A percentile compares a stretch with the other conserved stretches of the same genome.
Conservation (phyloP, 345 rosid genomes). For the Barbarea vulgaris region DNA sequence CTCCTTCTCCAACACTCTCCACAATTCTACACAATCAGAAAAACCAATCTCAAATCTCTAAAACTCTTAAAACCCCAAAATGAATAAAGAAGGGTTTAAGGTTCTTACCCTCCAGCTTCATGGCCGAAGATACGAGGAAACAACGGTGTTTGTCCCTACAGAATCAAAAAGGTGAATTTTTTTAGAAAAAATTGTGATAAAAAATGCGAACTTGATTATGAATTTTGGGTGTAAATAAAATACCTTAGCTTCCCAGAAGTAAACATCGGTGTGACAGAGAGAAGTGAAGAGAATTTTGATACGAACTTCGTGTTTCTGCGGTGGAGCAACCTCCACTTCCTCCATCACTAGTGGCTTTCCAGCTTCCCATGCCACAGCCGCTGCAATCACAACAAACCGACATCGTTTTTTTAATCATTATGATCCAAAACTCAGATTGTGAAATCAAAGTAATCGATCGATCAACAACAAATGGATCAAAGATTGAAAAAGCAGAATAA, state of each 20-base stretch:
- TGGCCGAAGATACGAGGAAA: constrained; percentile 86
- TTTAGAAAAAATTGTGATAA: neutral
- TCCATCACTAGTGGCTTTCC: constrained; percentile 85
- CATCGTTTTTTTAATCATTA: neutral
- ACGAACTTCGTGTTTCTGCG: constrained; percentile 82
- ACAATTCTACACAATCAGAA: constrained; percentile 54
- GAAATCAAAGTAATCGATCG: neutral
- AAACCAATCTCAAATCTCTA: neutral
- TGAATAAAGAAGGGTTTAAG: neutral
- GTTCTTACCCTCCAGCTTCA: constrained; percentile 84
- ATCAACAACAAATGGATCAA: neutral
- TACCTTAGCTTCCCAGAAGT: constrained; percentile 98
- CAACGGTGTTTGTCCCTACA: constrained; percentile 72
- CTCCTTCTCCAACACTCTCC: constrained; percentile 83
- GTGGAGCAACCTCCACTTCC: constrained; percentile 90
- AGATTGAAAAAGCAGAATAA: neutral
- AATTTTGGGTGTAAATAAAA: neutral
- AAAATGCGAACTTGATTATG: neutral
- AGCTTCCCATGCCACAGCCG: constrained; percentile 93
- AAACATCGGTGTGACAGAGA: constrained; percentile 87
- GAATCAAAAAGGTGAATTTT: neutral
- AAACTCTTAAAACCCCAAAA: neutral
- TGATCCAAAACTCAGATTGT: too few relatives aligned
- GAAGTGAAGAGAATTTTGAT: constrained; percentile 78
- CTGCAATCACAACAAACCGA: constrained; percentile 41